Evolutionary conservation across 1,284 basidiomycete species (phyloP).

Genomic region (Ustilago loliicola): DNA sequence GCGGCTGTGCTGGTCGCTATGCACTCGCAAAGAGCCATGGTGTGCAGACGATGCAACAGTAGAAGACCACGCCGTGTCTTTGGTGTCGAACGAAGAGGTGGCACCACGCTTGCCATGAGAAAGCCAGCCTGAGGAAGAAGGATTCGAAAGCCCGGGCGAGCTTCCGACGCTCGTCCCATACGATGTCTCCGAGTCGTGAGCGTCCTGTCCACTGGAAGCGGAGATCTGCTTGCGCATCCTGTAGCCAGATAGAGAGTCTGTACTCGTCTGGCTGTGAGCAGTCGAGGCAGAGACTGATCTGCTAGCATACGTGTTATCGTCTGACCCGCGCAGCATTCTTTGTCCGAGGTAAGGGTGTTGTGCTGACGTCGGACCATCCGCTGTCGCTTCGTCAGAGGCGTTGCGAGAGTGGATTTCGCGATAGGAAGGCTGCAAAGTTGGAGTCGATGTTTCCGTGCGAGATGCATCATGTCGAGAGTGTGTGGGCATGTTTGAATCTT

Average conservation of each 20-base stretch:
- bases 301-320: conserved; percentile 19
- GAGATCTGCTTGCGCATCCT: conserved; percentile 38
- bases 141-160: conserved; percentile 28
- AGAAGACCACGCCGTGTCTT: conserved; percentile 21
- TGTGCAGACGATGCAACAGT: conserved; percentile 12
- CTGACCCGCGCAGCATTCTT: conserved; percentile 20
- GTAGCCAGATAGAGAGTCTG: conserved; percentile 36
- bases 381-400: conserved; percentile 10
- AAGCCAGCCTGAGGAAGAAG: conserved; percentile 21
- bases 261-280: conserved; percentile 34
- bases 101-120: conserved; percentile 17
- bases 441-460: not conserved
- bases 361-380: not conserved
- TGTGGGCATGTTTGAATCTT: conserved; percentile 1
- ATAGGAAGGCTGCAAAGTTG: not conserved
- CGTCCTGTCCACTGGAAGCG: conserved; percentile 28
- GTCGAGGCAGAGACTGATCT: conserved; percentile 47
- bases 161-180: conserved; percentile 49
- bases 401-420: not conserved
- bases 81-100: conserved; percentile 11
- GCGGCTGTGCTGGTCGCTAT: not conserved
- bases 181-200: conserved; percentile 46
- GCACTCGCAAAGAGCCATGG: not conserved
- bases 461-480: not conserved
- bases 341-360: conserved; percentile 18